Evolutionary conservation across 139 green algal species (phyloP).

Genomic region (Edaphochlamys debaryana): DNA sequence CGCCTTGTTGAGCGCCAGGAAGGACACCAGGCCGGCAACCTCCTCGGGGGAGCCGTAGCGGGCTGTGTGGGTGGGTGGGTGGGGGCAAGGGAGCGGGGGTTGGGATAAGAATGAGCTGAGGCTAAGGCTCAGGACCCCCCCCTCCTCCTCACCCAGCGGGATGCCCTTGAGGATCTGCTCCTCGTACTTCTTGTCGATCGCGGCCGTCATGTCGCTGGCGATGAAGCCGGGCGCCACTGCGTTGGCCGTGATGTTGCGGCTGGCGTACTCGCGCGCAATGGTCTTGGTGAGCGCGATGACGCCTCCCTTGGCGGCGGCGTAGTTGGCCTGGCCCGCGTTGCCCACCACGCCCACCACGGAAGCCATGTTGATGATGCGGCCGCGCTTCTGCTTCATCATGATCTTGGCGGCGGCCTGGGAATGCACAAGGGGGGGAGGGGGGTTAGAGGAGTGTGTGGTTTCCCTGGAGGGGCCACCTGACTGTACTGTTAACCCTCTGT

Average conservation of each 20-base stretch:
- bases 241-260: constrained; percentile 85
- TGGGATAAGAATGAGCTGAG: no score
- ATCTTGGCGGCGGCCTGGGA: constrained; percentile 93
- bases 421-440: background rate
- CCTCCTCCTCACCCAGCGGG: constrained; percentile 47
- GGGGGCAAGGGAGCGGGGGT: no score
- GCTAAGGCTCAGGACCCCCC: no score
- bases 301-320: constrained; percentile 88
- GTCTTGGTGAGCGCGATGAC: constrained; percentile 92
- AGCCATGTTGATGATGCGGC: constrained; percentile 98
- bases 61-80: constrained; percentile 61
- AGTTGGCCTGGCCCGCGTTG: constrained; percentile 94
- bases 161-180: constrained; percentile 86
- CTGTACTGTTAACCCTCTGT: no score
- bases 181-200: constrained; percentile 92
- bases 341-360: constrained; percentile 95
- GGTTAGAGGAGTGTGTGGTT: background rate
- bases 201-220: constrained; percentile 86
- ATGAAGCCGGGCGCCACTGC: constrained; percentile 93
- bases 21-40: constrained; percentile 88
- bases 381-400: constrained; percentile 89
- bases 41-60: constrained; percentile 90
- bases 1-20: constrained; percentile 92
- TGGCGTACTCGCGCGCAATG: constrained; percentile 81
- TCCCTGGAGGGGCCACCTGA: no score